phyloP scores from a whole-genome alignment of 352 stramenopile species.

The Phytopythium helicoides region DNA sequence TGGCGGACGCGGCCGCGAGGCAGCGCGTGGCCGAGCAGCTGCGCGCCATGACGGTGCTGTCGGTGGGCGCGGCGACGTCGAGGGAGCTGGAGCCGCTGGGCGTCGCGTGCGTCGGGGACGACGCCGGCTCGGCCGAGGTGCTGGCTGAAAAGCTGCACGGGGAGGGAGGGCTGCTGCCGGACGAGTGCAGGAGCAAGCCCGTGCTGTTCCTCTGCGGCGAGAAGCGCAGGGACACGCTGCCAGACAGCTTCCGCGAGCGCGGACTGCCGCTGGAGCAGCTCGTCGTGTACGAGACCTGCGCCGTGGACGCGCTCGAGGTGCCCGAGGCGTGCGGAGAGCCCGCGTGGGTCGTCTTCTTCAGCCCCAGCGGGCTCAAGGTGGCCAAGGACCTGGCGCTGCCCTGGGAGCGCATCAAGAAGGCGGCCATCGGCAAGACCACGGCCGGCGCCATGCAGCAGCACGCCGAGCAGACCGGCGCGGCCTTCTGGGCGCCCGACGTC shows the following conservation, averaged over 20 bases:
- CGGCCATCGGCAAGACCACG: slow-evolving; percentile 78
- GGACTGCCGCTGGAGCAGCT: slow-evolving; percentile 54
- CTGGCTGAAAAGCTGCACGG: slow-evolving; percentile 48
- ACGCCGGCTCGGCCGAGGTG: slow-evolving; percentile 65
- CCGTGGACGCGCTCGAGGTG: slow-evolving; percentile 42
- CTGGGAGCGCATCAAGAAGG: slow-evolving; percentile 66
- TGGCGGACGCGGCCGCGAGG: slow-evolving; percentile 18
- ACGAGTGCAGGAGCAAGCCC: slow-evolving; percentile 39
- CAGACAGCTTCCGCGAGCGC: slow-evolving; percentile 55
- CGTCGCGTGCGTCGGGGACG: slow-evolving; percentile 55
- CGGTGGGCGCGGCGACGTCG: slow-evolving; percentile 66
- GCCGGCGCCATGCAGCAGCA: slow-evolving; percentile 45
- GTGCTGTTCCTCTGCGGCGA: slow-evolving; percentile 77
- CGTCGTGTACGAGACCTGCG: slow-evolving; percentile 58
- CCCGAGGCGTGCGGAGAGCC: slow-evolving; percentile 32
- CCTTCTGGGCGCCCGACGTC: slow-evolving; percentile 53
- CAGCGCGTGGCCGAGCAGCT: slow-evolving; percentile 26
- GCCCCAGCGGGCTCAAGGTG: slow-evolving; percentile 69
- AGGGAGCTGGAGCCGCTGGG: slow-evolving; percentile 51
- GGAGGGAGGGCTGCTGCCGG: slow-evolving; percentile 33
- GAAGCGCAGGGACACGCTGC: slow-evolving; percentile 60
- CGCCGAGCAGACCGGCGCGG: slow-evolving; percentile 29
- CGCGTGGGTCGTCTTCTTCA: slow-evolving; percentile 81
- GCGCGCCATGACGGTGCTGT: slow-evolving; percentile 40
- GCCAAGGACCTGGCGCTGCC: slow-evolving; percentile 34